Conservation (phyloP, 352 stramenopile species). For the Phytophthora cactorum region DNA sequence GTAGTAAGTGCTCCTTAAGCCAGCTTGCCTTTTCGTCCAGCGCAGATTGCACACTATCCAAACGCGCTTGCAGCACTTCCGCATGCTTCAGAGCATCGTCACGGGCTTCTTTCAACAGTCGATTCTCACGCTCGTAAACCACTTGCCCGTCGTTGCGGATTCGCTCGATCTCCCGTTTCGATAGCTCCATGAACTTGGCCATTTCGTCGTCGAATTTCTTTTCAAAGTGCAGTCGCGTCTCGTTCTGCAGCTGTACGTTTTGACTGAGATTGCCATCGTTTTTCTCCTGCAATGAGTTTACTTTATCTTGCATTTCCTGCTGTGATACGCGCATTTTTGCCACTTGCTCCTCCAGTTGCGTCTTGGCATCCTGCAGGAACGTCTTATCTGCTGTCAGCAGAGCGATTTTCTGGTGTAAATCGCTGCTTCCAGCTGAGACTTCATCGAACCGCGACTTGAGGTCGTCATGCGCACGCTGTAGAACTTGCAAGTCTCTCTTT, state of each 20-base stretch:
- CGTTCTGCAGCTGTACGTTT: constrained; percentile 55
- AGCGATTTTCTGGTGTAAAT: constrained; percentile 47
- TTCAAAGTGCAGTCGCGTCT: constrained; percentile 69
- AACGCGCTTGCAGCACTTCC: constrained; percentile 55
- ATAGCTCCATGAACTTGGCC: constrained; percentile 73
- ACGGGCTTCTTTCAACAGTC: constrained; percentile 65
- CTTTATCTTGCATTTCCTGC: constrained; percentile 44
- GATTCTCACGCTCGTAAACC: constrained; percentile 80
- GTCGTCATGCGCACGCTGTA: constrained; percentile 31
- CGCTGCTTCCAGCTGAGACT: constrained; percentile 20
- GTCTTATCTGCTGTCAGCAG: constrained; percentile 68
- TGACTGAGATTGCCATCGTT: constrained; percentile 46
- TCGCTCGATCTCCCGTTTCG: constrained; percentile 71
- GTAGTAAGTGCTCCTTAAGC: background rate
- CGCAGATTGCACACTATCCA: constrained; percentile 50
- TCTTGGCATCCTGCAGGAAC: constrained; percentile 64
- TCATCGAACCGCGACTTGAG: constrained; percentile 30
- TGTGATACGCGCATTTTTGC: constrained; percentile 42
- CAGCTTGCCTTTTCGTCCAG: constrained; percentile 60
- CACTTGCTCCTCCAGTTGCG: constrained; percentile 61
- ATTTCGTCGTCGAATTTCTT: constrained; percentile 71
- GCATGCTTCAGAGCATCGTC: constrained; percentile 69
- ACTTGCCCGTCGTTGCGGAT: constrained; percentile 67
- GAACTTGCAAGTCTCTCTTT: constrained; percentile 32
- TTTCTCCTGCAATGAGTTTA: constrained; percentile 49